phyloP scores from a whole-genome alignment of 2,329 filamentous ascomycete species.

The Mycosphaerella sp. region DNA sequence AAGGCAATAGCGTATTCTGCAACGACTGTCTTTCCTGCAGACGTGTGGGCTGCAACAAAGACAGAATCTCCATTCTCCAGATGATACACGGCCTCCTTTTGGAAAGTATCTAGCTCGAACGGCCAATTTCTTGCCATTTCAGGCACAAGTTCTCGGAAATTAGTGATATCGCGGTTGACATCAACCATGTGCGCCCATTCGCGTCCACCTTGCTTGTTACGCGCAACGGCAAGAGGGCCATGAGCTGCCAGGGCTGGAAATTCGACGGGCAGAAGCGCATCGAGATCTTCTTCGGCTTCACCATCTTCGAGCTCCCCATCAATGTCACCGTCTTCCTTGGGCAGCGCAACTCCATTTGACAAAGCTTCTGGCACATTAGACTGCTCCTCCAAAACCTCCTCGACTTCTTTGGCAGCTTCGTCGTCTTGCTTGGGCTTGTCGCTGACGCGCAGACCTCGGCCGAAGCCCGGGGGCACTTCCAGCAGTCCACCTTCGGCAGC shows the following conservation, averaged over 20 bases:
- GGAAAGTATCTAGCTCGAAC: conserved; percentile 95
- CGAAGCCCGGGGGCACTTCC: conserved; percentile 74
- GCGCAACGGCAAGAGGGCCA: conserved; percentile 65
- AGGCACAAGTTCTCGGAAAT: conserved; percentile 87
- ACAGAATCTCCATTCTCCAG: conserved; percentile 94
- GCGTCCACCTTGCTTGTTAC: conserved; percentile 65
- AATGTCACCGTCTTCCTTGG: conserved; percentile 39
- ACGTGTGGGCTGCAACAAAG: conserved; percentile 96
- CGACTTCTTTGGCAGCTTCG: conserved; percentile 60
- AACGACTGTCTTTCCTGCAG: conserved; percentile 95
- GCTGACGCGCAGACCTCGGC: conserved; percentile 68
- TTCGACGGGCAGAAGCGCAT: conserved; percentile 81
- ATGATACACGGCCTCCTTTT: conserved; percentile 97
- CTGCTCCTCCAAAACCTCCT: conserved; percentile 54
- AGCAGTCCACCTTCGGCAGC: conserved; percentile 70
- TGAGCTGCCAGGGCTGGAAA: conserved; percentile 87
- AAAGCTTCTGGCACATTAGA: conserved; percentile 39
- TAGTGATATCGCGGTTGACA: conserved; percentile 85
- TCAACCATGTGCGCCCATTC: conserved; percentile 99
- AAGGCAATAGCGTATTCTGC: conserved; percentile 96
- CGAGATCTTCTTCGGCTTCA: conserved; percentile 59
- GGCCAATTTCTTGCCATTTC: conserved; percentile 96
- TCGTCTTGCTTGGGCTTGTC: conserved; percentile 51
- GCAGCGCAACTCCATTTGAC: conserved; percentile 31
- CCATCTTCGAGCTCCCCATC: conserved; percentile 34